Conservation (phyloP, 2,329 filamentous ascomycete genomes). For the Parastagonospora nodorum region DNA sequence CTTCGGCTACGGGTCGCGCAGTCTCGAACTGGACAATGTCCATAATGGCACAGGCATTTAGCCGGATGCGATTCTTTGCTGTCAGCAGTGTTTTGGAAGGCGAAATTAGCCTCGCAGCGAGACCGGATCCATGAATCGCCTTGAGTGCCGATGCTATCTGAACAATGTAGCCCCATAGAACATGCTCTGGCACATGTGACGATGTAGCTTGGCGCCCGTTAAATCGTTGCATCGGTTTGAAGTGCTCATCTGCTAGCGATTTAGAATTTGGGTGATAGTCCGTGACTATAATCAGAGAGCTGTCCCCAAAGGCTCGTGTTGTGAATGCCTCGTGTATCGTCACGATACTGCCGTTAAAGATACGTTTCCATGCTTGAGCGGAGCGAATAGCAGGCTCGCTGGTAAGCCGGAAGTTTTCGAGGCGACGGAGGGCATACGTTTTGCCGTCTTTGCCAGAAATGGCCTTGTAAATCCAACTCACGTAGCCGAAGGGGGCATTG, state of each 20-base stretch:
- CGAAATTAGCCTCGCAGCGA: constrained; percentile 86
- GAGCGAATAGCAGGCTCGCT: constrained; percentile 87
- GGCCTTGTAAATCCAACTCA: constrained; percentile 95
- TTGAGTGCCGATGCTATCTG: constrained; percentile 89
- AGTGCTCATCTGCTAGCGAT: constrained; percentile 84
- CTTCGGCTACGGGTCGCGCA: constrained; percentile 69
- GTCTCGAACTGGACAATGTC: constrained; percentile 86
- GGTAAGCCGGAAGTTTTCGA: constrained; percentile 87
- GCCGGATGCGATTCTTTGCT: constrained; percentile 83
- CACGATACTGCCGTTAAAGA: constrained; percentile 81
- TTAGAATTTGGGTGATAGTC: constrained; percentile 92
- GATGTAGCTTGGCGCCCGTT: constrained; percentile 44
- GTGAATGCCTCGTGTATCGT: constrained; percentile 92
- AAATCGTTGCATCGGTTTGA: constrained; percentile 52
- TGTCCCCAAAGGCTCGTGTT: constrained; percentile 89
- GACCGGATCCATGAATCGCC: constrained; percentile 77
- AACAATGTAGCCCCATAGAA: constrained; percentile 89
- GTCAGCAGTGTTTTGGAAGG: constrained; percentile 88
- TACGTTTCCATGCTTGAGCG: constrained; percentile 86
- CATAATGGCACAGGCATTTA: constrained; percentile 86
- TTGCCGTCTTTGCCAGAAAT: constrained; percentile 86
- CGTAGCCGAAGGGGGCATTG: constrained; percentile 79
- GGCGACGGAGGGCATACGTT: constrained; percentile 81
- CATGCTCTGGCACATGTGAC: constrained; percentile 64
- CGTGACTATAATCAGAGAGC: constrained; percentile 90